Base-by-base conservation (phyloP, 176 grass and related monocot species). In the Alloteropsis semialata region DNA sequence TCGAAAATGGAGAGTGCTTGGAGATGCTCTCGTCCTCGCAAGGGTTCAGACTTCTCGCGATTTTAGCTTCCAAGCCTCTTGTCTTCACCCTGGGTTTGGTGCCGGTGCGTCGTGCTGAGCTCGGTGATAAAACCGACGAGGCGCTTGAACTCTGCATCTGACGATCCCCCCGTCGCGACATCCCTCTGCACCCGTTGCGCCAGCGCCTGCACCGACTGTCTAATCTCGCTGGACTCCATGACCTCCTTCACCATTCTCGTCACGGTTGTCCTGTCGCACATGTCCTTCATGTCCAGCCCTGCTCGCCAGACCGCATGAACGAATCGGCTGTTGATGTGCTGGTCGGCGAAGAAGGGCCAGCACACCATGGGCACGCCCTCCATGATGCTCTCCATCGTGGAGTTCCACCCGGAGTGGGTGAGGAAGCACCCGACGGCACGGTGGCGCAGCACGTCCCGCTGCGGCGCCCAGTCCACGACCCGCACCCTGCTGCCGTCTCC, bases 351-450 rank as follows among this genome's bases (percentile, higher is more conserved):
- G 84, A 83, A 86, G 1, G 84, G 88, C 88, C 88, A 90, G 46
- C 78, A 72, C 14, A 90, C 36, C 84, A 79, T 82, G 3, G 79
- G 64, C 79, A 90, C 79, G 25, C 79, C 88, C 15, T 42, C 41
- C 22, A 56, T 1, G 54, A 24, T 11, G 54, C 22, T 24, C 21
- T 56, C 54, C 54, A 56, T n/a, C 8, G n/a, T 24, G 1, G 90
- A 92, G 63, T 92, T 88, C 86, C 90, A 92, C 17, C 86, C 82
- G 37, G 76, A 61, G 53, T 91, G 89, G 2, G 85, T 91, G 17
- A 91, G 55, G 49, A 91, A 91, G 77, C 89, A 87, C 28, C 89
- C 74, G 1, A 91, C 80, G 0, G 89, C 84, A 3, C 28, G 79
- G 50, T 91, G 89, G 16, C 45, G 66, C 37, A 91, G 84, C 28